Evolutionary conservation across 139 green algal species (phyloP).

Genomic region (Parachlorella kessleri): DNA sequence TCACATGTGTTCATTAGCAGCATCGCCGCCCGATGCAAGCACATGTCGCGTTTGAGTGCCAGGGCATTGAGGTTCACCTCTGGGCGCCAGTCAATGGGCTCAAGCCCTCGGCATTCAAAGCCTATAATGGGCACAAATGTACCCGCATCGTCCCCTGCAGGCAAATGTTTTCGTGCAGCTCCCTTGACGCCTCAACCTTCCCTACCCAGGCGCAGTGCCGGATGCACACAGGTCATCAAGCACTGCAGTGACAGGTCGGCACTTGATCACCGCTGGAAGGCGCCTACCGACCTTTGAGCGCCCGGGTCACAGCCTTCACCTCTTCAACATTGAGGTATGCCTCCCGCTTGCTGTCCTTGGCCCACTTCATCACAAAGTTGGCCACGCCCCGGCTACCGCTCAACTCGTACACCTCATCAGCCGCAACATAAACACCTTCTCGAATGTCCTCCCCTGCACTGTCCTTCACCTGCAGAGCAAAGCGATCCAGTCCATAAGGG

Average conservation of each 20-base stretch:
- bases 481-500: too few species aligned
- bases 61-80: slow-evolving; percentile 29
- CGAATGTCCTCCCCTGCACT: slow-evolving; percentile 55
- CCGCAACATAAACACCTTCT: slow-evolving; percentile 56
- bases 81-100: slow-evolving; percentile 64
- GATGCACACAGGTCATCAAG: too few species aligned
- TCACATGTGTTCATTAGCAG: too few species aligned
- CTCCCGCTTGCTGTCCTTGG: slow-evolving; percentile 41
- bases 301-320: slow-evolving; percentile 65
- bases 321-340: slow-evolving; percentile 61
- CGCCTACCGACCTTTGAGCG: slow-evolving; percentile 32
- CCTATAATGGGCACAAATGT: slow-evolving; percentile 75
- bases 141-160: slow-evolving; percentile 51
- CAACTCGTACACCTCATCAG: slow-evolving; percentile 57
- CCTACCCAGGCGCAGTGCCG: too few species aligned
- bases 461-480: slow-evolving; percentile 66
- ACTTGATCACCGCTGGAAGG: too few species aligned
- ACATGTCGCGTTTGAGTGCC: not conserved
- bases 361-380: slow-evolving; percentile 75
- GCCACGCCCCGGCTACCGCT: slow-evolving; percentile 66
- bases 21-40: too few species aligned
- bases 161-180: too few species aligned
- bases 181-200: too few species aligned
- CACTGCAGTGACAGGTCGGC: too few species aligned
- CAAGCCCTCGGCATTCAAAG: slow-evolving; percentile 84